Base-by-base conservation (phyloP, 371 early-diverging fungal genomes). In the Saksenaea vasiformis region DNA sequence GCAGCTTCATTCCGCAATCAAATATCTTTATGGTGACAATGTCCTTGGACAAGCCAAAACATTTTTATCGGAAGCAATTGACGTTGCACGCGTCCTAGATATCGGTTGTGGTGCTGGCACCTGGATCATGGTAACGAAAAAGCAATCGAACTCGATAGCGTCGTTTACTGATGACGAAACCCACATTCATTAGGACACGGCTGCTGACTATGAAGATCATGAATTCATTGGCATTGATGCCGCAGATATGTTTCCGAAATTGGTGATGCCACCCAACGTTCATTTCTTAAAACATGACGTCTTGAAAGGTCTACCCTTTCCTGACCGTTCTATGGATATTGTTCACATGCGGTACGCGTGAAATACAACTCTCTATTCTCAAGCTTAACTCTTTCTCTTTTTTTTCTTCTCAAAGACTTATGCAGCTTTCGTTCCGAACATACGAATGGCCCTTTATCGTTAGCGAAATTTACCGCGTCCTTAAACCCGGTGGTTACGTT, bases 401-500 rank as follows among this genome's bases (percentile, higher is more conserved):
- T 47, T 47, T 22, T 17, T n/a, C 4, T 22, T 10, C 1, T 39
- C 22, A 22, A 14, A 47, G 51, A 22, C 51, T 47, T 8, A 47
- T 47, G 51, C 51, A 47, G 22, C 51, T 47, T 22, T n/a, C 51
- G 51, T 57, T 64, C 68, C 14, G 57, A 53, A 38, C 31, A 5
- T 47, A 65, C 0, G 31, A 58, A 11, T 79, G 72, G 70, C 19
- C 56, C 5, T 44, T 26, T 0, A 39, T 70, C 2, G 54, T 76
- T 31, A 57, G 58, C 17, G 78, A 77, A 59, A 65, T 73, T 15
- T 43, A 61, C 26, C 65, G 86, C 11, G 69, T 84, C 1, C 54
- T 86, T 10, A 86, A 86, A 57, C 87, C 87, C 26, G 87, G 85
- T 27, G 87, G 84, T 2, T 82, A 72, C 62, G 60, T 87, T 11